Base-by-base conservation (phyloP, 257 asterid species). In the Plantago major region DNA sequence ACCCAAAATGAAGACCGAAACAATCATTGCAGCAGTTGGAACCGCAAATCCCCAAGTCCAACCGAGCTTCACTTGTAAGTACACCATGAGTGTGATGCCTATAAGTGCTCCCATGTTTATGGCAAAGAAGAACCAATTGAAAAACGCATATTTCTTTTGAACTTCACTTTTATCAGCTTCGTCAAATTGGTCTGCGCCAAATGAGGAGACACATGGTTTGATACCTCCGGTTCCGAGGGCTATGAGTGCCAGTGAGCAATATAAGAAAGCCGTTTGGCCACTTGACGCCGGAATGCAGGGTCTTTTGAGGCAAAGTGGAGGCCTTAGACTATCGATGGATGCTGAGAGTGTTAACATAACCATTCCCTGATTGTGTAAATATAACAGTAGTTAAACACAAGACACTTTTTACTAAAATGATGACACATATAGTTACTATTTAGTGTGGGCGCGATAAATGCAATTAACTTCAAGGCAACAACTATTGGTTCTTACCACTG, bases 81-180 rank as follows among this genome's bases (percentile, higher is more conserved):
- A 88, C 55, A 88, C 95, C 46, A 88, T 5, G 10, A 88, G 62
- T 0, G 95, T 88, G 46, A 88, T 81, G 10, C 96, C 96, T 59
- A 84, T 46, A 14, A 88, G 78, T 26, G 95, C 96, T 15, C 93
- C 95, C 90, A 78, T 81, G 74, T 88, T 88, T 28, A 88, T 88
- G 26, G 95, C 95, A 43, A 85, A 85, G 84, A 83, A 88, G 68
- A 85, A 88, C 96, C 96, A 88, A 50, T 88, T 88, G 77, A 88
- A 88, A 54, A 88, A 88, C 6, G 88, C 73, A 18, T 81, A 88
- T 11, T 88, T 88, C 55, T 78, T 83, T 13, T 60, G 76, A 3
- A 82, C 82, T 75, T 88, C 96, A 0, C 55, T 65, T 8, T 56
- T 17, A 12, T 83, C 92, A 0, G 82, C 57, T 9, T 78, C 89